Conservation (phyloP, 768 basidiomycete species). For the Rhizopogon sp. region DNA sequence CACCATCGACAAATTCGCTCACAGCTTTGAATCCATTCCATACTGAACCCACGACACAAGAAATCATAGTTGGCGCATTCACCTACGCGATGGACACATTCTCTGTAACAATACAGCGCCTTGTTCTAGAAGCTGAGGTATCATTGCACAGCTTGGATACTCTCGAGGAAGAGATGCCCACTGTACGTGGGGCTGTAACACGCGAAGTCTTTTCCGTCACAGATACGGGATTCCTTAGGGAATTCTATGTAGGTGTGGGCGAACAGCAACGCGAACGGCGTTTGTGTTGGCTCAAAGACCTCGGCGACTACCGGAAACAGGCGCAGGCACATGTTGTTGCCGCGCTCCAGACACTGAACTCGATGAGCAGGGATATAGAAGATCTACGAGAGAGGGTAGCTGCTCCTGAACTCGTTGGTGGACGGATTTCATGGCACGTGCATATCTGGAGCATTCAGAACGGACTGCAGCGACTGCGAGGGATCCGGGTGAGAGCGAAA, state of each 20-base stretch:
- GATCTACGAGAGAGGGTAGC: conserved; percentile 73
- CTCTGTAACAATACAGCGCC: conserved; percentile 43
- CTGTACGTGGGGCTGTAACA: conserved; percentile 52
- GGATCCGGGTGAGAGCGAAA: conserved; percentile 45
- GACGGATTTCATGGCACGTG: conserved; percentile 60
- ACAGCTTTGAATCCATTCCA: conserved; percentile 37
- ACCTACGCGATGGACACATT: conserved; percentile 58
- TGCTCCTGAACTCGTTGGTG: conserved; percentile 46
- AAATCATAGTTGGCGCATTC: conserved; percentile 52
- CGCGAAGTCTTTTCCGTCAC: conserved; percentile 43
- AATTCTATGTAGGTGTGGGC: too few species aligned
- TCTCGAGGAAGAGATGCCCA: conserved; percentile 55
- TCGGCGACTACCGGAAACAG: conserved; percentile 53
- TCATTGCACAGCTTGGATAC: conserved; percentile 50
- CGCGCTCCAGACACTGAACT: conserved; percentile 54
- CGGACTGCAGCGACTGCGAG: conserved; percentile 50
- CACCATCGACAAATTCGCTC: conserved; percentile 23
- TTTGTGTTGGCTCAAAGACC: conserved; percentile 45
- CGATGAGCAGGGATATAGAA: conserved; percentile 71
- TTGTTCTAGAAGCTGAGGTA: conserved; percentile 64
- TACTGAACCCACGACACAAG: conserved; percentile 28
- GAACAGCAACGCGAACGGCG: conserved; percentile 40
- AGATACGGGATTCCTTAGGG: too few species aligned
- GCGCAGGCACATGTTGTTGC: conserved; percentile 63
- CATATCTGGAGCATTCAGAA: conserved; percentile 68